Conservation (phyloP, 176 grass and related monocot species). For the Aegilops bicornis region DNA sequence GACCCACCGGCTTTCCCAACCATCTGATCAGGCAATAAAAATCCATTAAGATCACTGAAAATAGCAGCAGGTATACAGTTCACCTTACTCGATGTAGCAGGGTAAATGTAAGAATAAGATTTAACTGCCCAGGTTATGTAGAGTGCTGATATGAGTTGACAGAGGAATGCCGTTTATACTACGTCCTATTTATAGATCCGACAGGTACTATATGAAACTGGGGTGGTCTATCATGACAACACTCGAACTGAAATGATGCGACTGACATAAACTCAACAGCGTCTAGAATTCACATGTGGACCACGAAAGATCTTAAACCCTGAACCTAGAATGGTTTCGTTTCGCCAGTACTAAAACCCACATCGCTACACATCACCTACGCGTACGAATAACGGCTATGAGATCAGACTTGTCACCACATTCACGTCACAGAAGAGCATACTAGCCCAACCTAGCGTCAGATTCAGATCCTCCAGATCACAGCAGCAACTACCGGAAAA, state of each 20-base stretch:
- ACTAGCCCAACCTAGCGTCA: background rate
- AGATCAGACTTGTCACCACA: background rate
- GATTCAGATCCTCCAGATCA: background rate
- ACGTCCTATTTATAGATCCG: background rate
- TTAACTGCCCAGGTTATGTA: background rate
- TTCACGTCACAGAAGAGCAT: background rate
- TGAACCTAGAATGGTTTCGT: background rate
- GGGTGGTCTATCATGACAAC: background rate
- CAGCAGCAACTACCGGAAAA: background rate
- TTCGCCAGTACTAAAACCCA: background rate
- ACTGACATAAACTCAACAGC: background rate
- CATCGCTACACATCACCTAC: background rate
- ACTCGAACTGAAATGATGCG: background rate
- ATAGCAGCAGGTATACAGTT: background rate
- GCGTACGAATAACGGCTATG: background rate
- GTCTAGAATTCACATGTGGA: background rate
- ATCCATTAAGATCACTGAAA: background rate
- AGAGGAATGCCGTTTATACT: background rate
- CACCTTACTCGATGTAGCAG: background rate
- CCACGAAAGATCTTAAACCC: background rate
- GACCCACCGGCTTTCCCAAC: slow-evolving; percentile 87
- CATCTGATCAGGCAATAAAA: slow-evolving; percentile 42
- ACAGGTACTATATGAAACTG: background rate
- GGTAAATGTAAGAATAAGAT: background rate
- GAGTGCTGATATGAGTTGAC: background rate